Evolutionary conservation across 108 stramenopile species (phyloP).

Genomic region (Craspedostauros australis): DNA sequence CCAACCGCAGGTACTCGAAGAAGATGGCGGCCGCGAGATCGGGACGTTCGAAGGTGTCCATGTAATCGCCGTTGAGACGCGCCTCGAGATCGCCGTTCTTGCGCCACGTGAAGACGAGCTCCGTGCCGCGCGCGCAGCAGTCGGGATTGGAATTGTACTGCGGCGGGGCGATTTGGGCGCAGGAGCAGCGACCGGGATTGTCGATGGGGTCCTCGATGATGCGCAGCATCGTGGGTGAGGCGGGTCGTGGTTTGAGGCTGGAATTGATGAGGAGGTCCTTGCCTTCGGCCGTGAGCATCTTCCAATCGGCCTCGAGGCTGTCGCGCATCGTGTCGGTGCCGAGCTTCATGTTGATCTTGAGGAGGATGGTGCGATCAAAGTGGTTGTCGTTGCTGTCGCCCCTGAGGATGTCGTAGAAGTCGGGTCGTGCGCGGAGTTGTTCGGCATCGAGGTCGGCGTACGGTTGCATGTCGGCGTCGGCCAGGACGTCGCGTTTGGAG

Average conservation of each 20-base stretch:
- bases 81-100: constrained; percentile 80
- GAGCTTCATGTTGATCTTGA: constrained; percentile 87
- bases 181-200: constrained; percentile 74
- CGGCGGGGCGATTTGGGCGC: constrained; percentile 74
- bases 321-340: constrained; percentile 74
- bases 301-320: constrained; percentile 83
- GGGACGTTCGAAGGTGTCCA: constrained; percentile 71
- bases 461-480: constrained; percentile 53
- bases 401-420: constrained; percentile 63
- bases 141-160: constrained; percentile 61
- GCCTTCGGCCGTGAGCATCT: constrained; percentile 69
- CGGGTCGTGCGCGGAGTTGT: constrained; percentile 55
- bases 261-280: constrained; percentile 62
- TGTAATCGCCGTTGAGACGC: constrained; percentile 68
- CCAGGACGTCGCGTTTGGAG: constrained; percentile 69
- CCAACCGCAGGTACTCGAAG: constrained; percentile 67
- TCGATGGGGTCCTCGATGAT: constrained; percentile 56
- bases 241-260: constrained; percentile 70
- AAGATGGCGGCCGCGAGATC: constrained; percentile 82
- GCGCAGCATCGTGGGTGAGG: constrained; percentile 52
- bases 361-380: constrained; percentile 71
- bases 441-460: constrained; percentile 60
- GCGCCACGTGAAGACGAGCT: constrained; percentile 80
- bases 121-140: constrained; percentile 84
- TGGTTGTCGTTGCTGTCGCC: constrained; percentile 32